phyloP scores from a whole-genome alignment of 2,329 filamentous ascomycete species.

The Cordyceps pruinosa region DNA sequence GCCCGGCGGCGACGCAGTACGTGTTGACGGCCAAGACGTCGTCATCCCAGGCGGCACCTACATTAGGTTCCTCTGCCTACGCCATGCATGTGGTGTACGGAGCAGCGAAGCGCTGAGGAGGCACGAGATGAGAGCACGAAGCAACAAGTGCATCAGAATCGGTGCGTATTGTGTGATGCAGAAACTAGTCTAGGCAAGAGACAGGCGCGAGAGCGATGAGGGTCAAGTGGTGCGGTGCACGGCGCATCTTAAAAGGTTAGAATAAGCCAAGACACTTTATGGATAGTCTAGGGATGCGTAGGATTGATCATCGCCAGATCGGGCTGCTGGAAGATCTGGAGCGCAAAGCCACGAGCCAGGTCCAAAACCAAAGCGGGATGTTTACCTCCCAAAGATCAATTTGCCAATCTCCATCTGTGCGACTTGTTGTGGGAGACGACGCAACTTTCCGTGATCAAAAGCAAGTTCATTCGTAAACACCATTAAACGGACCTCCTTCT shows the following conservation, averaged over 20 bases:
- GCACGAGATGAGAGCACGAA: too few relatives aligned
- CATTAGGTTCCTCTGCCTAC: constrained; percentile 21
- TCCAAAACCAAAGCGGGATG: background rate
- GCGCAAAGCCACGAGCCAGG: background rate
- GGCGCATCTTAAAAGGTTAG: constrained; percentile 25
- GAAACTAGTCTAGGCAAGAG: too few relatives aligned
- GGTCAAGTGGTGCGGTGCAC: too few relatives aligned
- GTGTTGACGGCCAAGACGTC: constrained; percentile 8
- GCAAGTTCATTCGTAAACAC: constrained; percentile 24
- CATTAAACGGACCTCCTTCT: constrained; percentile 20
- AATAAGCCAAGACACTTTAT: constrained; percentile 24
- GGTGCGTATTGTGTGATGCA: too few relatives aligned
- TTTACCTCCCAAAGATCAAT: constrained; percentile 12
- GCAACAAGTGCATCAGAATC: too few relatives aligned
- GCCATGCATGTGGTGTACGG: too few relatives aligned
- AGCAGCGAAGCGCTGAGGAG: too few relatives aligned
- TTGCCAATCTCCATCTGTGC: constrained; percentile 24
- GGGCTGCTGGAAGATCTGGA: constrained; percentile 24
- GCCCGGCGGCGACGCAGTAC: constrained; percentile 11
- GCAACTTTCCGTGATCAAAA: constrained; percentile 26
- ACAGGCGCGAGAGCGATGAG: too few relatives aligned
- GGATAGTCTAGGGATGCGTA: constrained; percentile 20
- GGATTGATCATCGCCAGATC: constrained; percentile 23
- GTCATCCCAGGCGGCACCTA: constrained; percentile 16
- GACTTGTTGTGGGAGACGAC: constrained; percentile 25